These are phyloP conservation scores for Collybia nuda DNA, from an alignment of 768 basidiomycete genomes.

Conservation along the genomic window DNA sequence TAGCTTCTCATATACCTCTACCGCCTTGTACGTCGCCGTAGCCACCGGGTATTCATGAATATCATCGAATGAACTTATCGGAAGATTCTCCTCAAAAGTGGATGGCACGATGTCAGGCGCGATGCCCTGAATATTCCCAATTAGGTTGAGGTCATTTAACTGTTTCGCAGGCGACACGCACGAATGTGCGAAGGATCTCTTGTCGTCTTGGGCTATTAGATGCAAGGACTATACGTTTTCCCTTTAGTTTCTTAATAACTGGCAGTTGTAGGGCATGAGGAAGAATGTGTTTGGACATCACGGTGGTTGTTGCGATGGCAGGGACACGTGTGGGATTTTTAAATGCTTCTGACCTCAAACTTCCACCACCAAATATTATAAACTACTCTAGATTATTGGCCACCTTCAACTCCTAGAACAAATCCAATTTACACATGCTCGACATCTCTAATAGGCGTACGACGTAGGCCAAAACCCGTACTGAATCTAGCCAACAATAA, in stretches of 20 bases:
- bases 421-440: too few relatives aligned
- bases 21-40: constrained; percentile 77
- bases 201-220: constrained; percentile 84
- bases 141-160: too few relatives aligned
- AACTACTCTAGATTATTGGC: neutral
- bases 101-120: constrained; percentile 43
- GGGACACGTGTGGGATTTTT: too few relatives aligned
- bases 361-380: neutral
- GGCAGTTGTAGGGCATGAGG: constrained; percentile 64
- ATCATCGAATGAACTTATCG: constrained; percentile 64
- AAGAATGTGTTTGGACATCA: constrained; percentile 50
- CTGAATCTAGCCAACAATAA: neutral
- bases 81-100: constrained; percentile 76
- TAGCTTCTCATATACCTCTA: constrained; percentile 86
- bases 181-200: constrained; percentile 78
- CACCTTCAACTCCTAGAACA: too few relatives aligned
- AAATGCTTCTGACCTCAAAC: neutral
- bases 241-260: constrained; percentile 61
- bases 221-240: constrained; percentile 81
- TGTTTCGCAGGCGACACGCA: constrained; percentile 35
- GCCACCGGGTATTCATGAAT: constrained; percentile 74
- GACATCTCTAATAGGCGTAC: too few relatives aligned
- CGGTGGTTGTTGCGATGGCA: constrained; percentile 6
- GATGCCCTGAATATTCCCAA: constrained; percentile 27
- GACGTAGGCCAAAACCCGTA: neutral